Percentiles rank a stretch among this genome's conserved stretches.
Conservation (phyloP, 768 basidiomycete species). For the Phaffia australis region DNA sequence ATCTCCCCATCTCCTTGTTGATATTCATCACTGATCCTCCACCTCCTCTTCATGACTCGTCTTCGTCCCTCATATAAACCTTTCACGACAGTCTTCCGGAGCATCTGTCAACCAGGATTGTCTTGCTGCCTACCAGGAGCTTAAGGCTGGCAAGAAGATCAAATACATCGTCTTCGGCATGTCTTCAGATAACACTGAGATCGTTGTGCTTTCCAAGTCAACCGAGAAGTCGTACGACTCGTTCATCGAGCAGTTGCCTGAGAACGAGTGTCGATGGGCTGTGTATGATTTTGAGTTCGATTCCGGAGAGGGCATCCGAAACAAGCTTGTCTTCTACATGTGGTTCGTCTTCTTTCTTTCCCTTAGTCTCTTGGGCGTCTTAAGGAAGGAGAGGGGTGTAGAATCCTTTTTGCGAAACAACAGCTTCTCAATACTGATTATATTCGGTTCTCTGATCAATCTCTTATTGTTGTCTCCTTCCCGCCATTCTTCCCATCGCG, state of each 20-base stretch:
- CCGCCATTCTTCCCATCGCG: neutral
- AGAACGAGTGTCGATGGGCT: conserved; percentile 70
- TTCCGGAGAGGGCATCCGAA: conserved; percentile 62
- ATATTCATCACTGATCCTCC: neutral
- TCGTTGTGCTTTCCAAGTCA: conserved; percentile 57
- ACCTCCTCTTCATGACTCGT: neutral
- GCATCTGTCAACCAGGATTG: conserved; percentile 53
- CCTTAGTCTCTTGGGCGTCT: neutral
- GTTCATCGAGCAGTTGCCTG: conserved; percentile 64
- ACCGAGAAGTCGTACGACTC: conserved; percentile 50
- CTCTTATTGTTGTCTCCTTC: neutral
- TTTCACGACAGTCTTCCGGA: conserved; percentile 50
- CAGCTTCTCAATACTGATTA: neutral
- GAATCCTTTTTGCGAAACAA: neutral
- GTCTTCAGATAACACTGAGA: conserved; percentile 53
- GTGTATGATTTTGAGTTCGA: conserved; percentile 83
- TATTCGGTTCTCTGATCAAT: neutral
- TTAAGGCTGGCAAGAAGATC: conserved; percentile 64
- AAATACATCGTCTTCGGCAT: conserved; percentile 78
- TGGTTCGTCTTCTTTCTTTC: conserved; percentile 54
- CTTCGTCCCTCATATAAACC: neutral
- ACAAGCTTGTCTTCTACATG: conserved; percentile 69
- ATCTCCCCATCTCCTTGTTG: neutral
- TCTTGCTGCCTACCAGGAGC: conserved; percentile 50
- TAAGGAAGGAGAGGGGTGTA: neutral